Evolutionary conservation across 257 asterid species (phyloP).

Genomic region (Solanum gracilifrons): DNA sequence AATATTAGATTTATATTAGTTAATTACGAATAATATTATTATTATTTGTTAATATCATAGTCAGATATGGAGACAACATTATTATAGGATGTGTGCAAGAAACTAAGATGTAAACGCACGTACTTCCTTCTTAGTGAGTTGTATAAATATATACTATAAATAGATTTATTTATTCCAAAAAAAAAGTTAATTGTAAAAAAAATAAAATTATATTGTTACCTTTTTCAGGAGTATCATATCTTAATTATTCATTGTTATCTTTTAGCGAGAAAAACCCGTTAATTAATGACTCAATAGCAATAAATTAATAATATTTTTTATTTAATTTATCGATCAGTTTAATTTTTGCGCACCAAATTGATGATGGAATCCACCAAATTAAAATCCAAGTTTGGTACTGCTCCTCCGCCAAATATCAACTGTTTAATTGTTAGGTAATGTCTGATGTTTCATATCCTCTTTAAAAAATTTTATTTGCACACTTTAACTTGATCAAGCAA

Average conservation of each 20-base stretch:
- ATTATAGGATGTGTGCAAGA: neutral
- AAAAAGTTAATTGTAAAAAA: too few relatives aligned
- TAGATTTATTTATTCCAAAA: neutral
- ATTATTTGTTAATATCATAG: neutral
- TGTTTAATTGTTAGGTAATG: neutral
- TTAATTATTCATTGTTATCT: neutral
- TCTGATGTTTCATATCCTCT: neutral
- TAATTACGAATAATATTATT: neutral
- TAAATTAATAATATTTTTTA: too few relatives aligned
- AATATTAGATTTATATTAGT: neutral
- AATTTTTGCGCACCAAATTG: too few relatives aligned
- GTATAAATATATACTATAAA: neutral
- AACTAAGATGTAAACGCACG: neutral
- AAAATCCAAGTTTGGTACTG: neutral
- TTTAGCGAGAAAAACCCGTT: too few relatives aligned
- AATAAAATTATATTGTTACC: neutral
- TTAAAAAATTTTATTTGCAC: neutral
- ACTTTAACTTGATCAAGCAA: neutral
- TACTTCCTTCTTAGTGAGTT: neutral
- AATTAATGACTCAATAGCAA: too few relatives aligned
- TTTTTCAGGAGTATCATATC: neutral
- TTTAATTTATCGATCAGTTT: neutral
- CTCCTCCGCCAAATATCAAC: neutral
- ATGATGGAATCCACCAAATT: neutral
- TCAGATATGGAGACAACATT: neutral